Evolutionary conservation across 306 rosid genomes (phyloP), one percentile per base, ranked within the genome.

Genomic region (Quercus wislizeni): DNA sequence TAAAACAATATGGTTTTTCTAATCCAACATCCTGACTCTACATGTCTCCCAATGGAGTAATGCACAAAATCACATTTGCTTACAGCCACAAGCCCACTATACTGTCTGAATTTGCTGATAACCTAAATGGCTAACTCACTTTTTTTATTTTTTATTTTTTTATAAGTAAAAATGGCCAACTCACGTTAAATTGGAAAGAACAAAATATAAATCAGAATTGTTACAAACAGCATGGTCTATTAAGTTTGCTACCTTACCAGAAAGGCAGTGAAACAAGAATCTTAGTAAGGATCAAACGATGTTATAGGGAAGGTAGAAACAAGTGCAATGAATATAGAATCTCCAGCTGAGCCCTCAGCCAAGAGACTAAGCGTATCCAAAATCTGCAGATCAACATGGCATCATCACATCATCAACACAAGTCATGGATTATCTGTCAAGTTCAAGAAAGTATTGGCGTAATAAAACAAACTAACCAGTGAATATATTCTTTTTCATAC

Each of bases 351-450:
- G 67, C 94, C 92, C 74, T 85, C 92, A 5, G 89, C 84, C 83
- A 92, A 75, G 27, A 92, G 97, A 73, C 89, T 92, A 13, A 94
- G 92, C 33, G 92, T 88, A 19, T 92, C 94, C 89, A 92, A 84
- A 78, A 92, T 87, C 92, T 92, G 84, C 81, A 82, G 27, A 67
- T 76, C 71, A 79, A 80, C 79, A 75, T 4, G 52, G 13, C 4
- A 75, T 63, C 78, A 31, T 38, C 25, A 59, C 15, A 75, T 71
- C 72, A 58, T 13, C 15, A 31, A 30, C n/a, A 63, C 41, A 63
- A 28, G 17, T 59, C 13, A 27, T 28, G n/a, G 69, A 27, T 27
- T 8, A 38, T 5, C 2, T 28, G 3, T 28, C 28, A 25, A 30
- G 5, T 30, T 30, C 33, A 30, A 30, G 33, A 30, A 30, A 30